Conservation (phyloP, 148 eudicot genomes). For the Nyssa sinensis region DNA sequence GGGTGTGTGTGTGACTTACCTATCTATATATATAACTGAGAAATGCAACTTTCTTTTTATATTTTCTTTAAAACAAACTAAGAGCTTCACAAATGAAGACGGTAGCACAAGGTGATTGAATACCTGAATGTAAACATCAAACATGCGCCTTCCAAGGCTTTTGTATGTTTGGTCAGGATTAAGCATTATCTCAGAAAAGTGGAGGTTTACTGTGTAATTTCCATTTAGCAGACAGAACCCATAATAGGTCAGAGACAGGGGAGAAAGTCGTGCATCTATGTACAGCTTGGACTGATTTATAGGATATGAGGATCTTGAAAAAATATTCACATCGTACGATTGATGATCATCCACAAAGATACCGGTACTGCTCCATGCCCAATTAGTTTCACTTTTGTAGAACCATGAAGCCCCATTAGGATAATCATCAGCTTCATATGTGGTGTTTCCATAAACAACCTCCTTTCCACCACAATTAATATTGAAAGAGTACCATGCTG, state of each 20-base stretch:
- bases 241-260: slow-evolving; percentile 36
- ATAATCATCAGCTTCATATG: slow-evolving; percentile 23
- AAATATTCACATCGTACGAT: not conserved
- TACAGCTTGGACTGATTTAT: slow-evolving; percentile 12
- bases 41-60: no score
- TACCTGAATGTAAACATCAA: slow-evolving; percentile 46
- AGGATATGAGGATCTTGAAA: slow-evolving; percentile 5
- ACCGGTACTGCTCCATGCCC: slow-evolving; percentile 47
- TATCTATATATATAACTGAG: no score
- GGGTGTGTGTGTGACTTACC: no score
- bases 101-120: not conserved
- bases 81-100: not conserved
- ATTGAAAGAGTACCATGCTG: slow-evolving; percentile 23
- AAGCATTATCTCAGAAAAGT: slow-evolving; percentile 43
- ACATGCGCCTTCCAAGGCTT: slow-evolving; percentile 44
- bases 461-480: slow-evolving; percentile 40
- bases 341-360: slow-evolving; percentile 24
- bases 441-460: slow-evolving; percentile 2
- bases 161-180: slow-evolving; percentile 29
- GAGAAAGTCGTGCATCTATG: slow-evolving; percentile 31
- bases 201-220: slow-evolving; percentile 34
- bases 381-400: slow-evolving; percentile 16
- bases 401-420: slow-evolving; percentile 26
- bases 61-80: no score
- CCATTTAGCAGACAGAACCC: slow-evolving; percentile 34